Percentiles rank a stretch among this genome's conserved stretches.
Evolutionary conservation across 1,284 basidiomycete species (phyloP).

Genomic region (Trichosporon sp.): DNA sequence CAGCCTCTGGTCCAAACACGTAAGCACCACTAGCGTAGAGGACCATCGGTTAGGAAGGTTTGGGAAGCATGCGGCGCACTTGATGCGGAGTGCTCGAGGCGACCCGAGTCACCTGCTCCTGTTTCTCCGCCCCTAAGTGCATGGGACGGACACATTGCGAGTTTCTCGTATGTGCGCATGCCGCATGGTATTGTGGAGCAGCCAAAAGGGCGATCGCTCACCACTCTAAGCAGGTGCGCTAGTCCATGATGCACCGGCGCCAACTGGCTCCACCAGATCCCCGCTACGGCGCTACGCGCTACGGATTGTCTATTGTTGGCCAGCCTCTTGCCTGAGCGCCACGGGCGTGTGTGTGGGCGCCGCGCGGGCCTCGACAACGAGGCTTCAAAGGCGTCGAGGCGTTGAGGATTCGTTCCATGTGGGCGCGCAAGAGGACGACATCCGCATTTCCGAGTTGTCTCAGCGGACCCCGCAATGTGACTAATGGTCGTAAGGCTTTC

Average conservation of each 20-base stretch:
- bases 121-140: neutral
- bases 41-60: neutral
- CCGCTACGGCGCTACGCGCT: neutral
- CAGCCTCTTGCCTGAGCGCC: neutral
- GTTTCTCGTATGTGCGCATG: neutral
- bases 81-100: neutral
- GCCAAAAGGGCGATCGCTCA: neutral
- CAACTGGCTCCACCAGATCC: constrained; percentile 4
- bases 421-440: neutral
- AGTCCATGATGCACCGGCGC: neutral
- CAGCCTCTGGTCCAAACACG: neutral
- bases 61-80: neutral
- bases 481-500: neutral
- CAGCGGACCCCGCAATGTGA: constrained; percentile 8
- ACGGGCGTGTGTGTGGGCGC: neutral
- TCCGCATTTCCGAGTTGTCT: neutral
- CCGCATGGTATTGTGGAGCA: neutral
- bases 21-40: neutral
- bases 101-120: constrained; percentile 8
- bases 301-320: neutral
- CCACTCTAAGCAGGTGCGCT: neutral
- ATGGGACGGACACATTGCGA: neutral
- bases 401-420: neutral
- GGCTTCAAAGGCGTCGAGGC: neutral
- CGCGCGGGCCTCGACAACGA: neutral